phyloP scores from a whole-genome alignment of 805 yeast species.

The Isabelozyma heimii region DNA sequence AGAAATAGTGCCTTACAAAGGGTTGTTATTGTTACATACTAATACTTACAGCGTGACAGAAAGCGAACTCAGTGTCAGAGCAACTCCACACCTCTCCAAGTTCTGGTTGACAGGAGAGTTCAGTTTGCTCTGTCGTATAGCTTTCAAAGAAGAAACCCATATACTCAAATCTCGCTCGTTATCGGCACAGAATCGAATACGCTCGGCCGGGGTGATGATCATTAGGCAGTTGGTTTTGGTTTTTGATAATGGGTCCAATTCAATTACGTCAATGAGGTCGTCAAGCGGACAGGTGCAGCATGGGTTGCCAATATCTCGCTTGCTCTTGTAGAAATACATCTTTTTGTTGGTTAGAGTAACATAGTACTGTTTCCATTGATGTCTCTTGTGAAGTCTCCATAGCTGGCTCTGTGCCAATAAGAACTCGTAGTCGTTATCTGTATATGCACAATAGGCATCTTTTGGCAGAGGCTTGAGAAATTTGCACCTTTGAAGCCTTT shows the following conservation, averaged over 20 bases:
- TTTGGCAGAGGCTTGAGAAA: background rate
- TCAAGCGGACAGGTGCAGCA: slow-evolving; percentile 25
- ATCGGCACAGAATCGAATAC: slow-evolving; percentile 43
- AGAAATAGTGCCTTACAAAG: too few relatives aligned
- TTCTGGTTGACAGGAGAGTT: too few relatives aligned
- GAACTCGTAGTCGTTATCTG: slow-evolving; percentile 10
- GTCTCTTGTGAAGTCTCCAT: slow-evolving; percentile 36
- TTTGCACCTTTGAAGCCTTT: background rate
- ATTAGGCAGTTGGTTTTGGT: slow-evolving; percentile 45
- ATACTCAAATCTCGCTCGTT: slow-evolving; percentile 45
- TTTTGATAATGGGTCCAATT: slow-evolving; percentile 45
- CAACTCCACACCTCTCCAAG: too few relatives aligned
- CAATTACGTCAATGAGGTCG: slow-evolving; percentile 47
- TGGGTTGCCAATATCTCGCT: slow-evolving; percentile 11
- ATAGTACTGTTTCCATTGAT: slow-evolving; percentile 48
- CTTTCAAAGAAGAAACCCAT: slow-evolving; percentile 49
- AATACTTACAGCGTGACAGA: too few relatives aligned
- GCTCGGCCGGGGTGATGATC: slow-evolving; percentile 44
- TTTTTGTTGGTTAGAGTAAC: slow-evolving; percentile 41
- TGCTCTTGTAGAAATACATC: slow-evolving; percentile 40
- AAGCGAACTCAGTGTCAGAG: too few relatives aligned
- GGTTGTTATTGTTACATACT: too few relatives aligned
- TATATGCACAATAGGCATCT: background rate
- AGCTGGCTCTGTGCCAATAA: slow-evolving; percentile 41
- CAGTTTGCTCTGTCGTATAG: slow-evolving; percentile 11